Evolutionary conservation across 306 rosid genomes (phyloP), one percentile per base, ranked within the genome.

Genomic region (Vachellia pachyceras): DNA sequence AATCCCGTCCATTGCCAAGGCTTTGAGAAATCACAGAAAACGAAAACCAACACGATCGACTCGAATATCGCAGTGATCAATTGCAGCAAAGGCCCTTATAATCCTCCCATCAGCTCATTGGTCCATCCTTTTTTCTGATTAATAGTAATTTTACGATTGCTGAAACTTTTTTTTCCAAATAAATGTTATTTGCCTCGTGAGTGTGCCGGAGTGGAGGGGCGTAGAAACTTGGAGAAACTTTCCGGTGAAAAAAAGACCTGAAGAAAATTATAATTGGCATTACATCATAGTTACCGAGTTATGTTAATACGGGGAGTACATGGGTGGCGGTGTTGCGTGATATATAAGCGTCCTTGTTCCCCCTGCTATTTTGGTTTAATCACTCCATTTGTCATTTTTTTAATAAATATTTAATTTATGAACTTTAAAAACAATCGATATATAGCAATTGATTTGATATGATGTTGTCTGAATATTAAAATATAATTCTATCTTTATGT

Each of bases 1-100:
- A 80, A 87, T 52, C 11, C 84, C 83, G n/a, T 91, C 97, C 99
- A 95, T 95, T 78, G 89, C 6, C 41, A 85, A 58, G 72, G 75
- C 79, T n/a, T 79, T 33, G 40, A 54, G 14, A 64, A 12, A 69
- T 69, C 74, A 22, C 54, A 11, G 54, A 22, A 44, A 68, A 45
- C 20, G 73, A 68, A n/a, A 68, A 41, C 39, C 74, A 69, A 42
- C 74, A 10, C 74, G 74, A 69, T 69, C 55, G 55, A 44, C n/a
- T 20, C 37, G 11, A 69, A 42, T 42, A 69, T 69, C 74, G 54
- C 6, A 22, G 55, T 76, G 80, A 77, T 79, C 81, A 75, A 85
- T 80, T 42, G 76, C 75, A 72, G 89, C 65, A 45, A 73, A 73
- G 77, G 78, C 85, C 89, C 80, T 78, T 70, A 57, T 35, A 84